These are phyloP conservation scores for Paecilomyces variotii DNA, from an alignment of 2,329 filamentous ascomycete species.

Conservation along the genomic window DNA sequence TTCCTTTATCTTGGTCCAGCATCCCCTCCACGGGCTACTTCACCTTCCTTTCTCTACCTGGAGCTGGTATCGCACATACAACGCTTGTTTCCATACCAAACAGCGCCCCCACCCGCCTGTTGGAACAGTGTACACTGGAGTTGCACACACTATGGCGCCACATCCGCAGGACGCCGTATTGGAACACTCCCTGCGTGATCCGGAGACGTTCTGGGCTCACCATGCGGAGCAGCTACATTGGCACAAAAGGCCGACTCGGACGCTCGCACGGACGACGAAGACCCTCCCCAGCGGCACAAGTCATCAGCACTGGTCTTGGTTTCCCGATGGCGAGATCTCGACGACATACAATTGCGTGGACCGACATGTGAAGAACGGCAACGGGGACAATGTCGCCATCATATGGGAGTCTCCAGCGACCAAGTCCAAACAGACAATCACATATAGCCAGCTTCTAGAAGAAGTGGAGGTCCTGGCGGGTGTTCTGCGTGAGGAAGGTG, in stretches of 20 bases:
- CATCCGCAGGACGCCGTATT: constrained; percentile 45
- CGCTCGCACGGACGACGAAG: constrained; percentile 55
- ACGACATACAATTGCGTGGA: constrained; percentile 91
- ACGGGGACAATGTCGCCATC: constrained; percentile 66
- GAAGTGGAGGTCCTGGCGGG: constrained; percentile 79
- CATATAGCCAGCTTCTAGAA: constrained; percentile 65
- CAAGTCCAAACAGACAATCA: constrained; percentile 60
- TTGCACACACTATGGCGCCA: constrained; percentile 12
- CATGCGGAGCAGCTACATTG: constrained; percentile 72
- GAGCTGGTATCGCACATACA: background rate
- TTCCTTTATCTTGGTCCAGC: background rate
- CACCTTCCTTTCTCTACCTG: background rate
- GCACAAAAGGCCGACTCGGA: constrained; percentile 64
- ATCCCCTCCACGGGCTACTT: background rate
- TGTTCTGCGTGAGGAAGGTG: constrained; percentile 72
- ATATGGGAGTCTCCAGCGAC: constrained; percentile 86
- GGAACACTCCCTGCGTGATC: constrained; percentile 54
- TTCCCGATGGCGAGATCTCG: constrained; percentile 77
- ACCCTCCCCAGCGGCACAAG: constrained; percentile 50
- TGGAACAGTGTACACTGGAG: background rate
- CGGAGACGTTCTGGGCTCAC: constrained; percentile 64
- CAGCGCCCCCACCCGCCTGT: background rate
- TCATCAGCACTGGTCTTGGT: constrained; percentile 83
- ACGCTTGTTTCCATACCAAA: background rate
- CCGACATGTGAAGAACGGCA: constrained; percentile 73